Evolutionary conservation across 805 yeast species (phyloP), one percentile per base, ranked within the genome.

Genomic region (Candida maltosa): DNA sequence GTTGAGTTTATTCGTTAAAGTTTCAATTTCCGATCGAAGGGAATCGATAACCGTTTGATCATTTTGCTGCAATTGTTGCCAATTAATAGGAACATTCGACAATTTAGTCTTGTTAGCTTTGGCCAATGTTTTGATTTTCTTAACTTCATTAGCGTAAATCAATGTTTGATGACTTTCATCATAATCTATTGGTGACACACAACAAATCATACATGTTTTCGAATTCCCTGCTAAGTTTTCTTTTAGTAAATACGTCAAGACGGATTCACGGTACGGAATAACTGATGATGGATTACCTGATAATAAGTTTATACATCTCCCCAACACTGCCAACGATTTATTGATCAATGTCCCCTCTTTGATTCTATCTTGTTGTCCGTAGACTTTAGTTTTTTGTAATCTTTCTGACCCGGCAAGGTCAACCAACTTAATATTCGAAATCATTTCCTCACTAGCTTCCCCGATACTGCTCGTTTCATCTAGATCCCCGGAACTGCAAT

Each of bases 321-420:
- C 95, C 16, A 86, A 61, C 0, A 88, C 83, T 0, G 88, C 81
- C 36, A 86, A 62, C 1, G 93, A 83, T 51, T 80, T 80, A 60
- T 86, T 86, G 50, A 86, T 86, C 42, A 80, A 78, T 5, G 78
- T 66, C 1, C 95, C 94, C 52, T 87, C 95, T 44, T 78, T 73
- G 38, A 83, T 65, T 33, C 93, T 61, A 6, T 70, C 65, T 16
- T 57, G 57, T 31, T 63, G 68, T 3, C 76, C 80, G 12, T 71
- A 75, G 5, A 82, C 75, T 20, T 83, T 81, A 0, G 86, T 76
- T 17, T 80, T 70, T 14, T 64, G 56, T 3, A 81, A 76, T 34
- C 91, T 65, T 52, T 86, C 95, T 1, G 91, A 82, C 0, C 95
- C 89, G 0, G 95, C 95, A 41, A 86, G 59, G 58, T 86, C 95